These are phyloP conservation scores for Kodamaea neixiangensis DNA, from an alignment of 805 yeast genomes.

Conservation along the genomic window DNA sequence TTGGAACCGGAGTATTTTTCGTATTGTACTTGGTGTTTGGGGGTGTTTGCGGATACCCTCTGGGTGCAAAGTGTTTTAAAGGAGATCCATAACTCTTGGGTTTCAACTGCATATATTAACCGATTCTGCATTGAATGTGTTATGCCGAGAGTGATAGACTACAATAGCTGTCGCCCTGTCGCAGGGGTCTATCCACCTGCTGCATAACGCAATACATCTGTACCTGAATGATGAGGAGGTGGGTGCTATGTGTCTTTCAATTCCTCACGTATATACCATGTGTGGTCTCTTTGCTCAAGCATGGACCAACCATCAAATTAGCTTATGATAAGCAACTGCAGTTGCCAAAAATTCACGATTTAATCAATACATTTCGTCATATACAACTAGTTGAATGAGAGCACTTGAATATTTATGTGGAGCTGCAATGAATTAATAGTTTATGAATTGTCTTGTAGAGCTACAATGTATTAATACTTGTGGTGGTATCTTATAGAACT, in stretches of 20 bases:
- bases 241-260: too few relatives aligned
- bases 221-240: too few relatives aligned
- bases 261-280: background rate
- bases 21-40: constrained; percentile 50
- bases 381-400: too few relatives aligned
- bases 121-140: background rate
- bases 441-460: too few relatives aligned
- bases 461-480: too few relatives aligned
- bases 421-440: too few relatives aligned
- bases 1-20: constrained; percentile 14
- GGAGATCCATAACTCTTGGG: background rate
- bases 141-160: background rate
- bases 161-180: too few relatives aligned
- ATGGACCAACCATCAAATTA: background rate
- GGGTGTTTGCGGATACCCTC: constrained; percentile 55
- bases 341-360: background rate
- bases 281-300: background rate
- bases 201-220: background rate
- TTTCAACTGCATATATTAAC: background rate
- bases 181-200: background rate
- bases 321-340: background rate
- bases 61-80: constrained; percentile 27
- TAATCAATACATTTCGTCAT: background rate
- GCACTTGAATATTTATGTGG: too few relatives aligned
- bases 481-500: too few relatives aligned